Conservation (phyloP, 495 filamentous ascomycete species). For the Umbilicaria muhlenbergii region DNA sequence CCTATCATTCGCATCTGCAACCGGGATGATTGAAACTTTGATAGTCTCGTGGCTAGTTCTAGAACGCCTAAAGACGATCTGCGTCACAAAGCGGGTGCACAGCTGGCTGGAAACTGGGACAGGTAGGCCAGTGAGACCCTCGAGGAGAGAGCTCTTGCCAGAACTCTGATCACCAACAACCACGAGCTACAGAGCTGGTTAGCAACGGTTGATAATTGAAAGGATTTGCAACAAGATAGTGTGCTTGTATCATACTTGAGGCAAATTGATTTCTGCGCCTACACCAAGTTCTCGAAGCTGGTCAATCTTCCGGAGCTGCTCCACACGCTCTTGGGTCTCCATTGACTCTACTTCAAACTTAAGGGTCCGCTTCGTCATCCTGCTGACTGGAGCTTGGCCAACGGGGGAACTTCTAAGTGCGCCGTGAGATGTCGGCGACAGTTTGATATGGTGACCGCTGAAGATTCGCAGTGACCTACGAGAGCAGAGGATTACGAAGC, state of each 20-base stretch:
- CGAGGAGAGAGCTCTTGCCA: conserved; percentile 30
- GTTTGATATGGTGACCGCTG: no score
- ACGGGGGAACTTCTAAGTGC: no score
- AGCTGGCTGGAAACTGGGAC: conserved; percentile 28
- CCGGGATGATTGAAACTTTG: conserved; percentile 16
- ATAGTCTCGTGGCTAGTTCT: conserved; percentile 5
- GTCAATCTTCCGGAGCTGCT: conserved; percentile 27
- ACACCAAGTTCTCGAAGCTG: conserved; percentile 25
- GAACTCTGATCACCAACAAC: conserved; percentile 29
- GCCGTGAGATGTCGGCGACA: no score
- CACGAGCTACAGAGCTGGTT: conserved; percentile 15
- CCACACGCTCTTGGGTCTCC: no score
- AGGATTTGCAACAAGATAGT: no score
- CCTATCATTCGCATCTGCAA: conserved; percentile 5
- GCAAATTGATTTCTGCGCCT: conserved; percentile 23
- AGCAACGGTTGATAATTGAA: not conserved
- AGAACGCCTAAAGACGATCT: conserved; percentile 31
- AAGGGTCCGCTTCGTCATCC: no score
- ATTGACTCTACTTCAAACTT: no score
- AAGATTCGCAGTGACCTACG: no score
- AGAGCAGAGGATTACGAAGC: no score
- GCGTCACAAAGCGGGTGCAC: conserved; percentile 31
- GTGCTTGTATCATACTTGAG: no score
- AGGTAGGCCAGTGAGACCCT: conserved; percentile 26
- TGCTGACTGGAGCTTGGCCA: no score